These are phyloP conservation scores for barley (Hordeum vulgare) DNA, from an alignment of 176 grass and related monocot genomes.

Conservation along the genomic window DNA sequence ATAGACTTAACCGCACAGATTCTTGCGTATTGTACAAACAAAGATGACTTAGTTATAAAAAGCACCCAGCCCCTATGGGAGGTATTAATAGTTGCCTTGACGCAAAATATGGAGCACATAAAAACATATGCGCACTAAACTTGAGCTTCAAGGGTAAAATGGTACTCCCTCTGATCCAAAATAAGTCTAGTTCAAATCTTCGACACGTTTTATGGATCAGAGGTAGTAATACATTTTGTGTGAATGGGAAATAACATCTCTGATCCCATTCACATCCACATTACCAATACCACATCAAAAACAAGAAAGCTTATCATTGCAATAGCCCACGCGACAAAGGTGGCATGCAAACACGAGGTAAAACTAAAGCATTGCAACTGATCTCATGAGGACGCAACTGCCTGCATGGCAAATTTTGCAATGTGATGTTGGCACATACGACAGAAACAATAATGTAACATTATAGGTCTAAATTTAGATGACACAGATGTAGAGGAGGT, in stretches of 20 bases:
- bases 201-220: too few species aligned
- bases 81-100: neutral
- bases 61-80: neutral
- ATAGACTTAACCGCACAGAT: neutral
- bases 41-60: neutral
- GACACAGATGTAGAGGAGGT: neutral
- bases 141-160: neutral
- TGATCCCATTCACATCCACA: neutral
- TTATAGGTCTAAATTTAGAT: neutral
- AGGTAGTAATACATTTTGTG: neutral
- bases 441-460: neutral
- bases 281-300: neutral
- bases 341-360: neutral
- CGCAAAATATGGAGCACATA: neutral
- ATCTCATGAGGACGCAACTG: neutral
- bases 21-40: neutral
- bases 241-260: neutral
- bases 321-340: neutral
- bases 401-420: neutral
- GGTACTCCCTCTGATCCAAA: neutral
- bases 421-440: neutral
- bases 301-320: neutral
- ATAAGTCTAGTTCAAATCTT: too few species aligned
- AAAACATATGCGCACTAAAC: neutral
- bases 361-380: neutral